Conservation (phyloP, 1,284 basidiomycete species). For the Microbotryum violaceum region DNA sequence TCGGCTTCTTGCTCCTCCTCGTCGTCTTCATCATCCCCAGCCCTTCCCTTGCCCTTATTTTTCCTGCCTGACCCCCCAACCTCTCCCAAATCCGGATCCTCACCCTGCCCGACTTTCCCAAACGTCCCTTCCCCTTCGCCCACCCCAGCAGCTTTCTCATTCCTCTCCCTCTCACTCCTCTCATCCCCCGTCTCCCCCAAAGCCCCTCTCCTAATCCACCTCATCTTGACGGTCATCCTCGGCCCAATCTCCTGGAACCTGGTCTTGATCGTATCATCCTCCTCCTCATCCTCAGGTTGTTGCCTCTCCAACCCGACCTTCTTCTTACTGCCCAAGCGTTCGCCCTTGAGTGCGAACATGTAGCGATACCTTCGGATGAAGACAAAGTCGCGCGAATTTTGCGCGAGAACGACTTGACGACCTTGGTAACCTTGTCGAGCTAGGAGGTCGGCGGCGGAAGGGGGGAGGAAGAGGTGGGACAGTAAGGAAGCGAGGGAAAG, state of each 20-base stretch:
- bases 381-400: slow-evolving; percentile 96
- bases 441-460: slow-evolving; percentile 74
- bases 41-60: background rate
- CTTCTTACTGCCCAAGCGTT: slow-evolving; percentile 28
- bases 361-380: slow-evolving; percentile 70
- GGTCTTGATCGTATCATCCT: slow-evolving; percentile 53
- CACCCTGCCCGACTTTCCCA: slow-evolving; percentile 10
- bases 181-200: slow-evolving; percentile 32
- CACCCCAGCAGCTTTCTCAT: slow-evolving; percentile 14
- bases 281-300: slow-evolving; percentile 15
- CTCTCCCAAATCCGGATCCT: slow-evolving; percentile 1
- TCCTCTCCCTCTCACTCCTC: slow-evolving; percentile 15
- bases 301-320: slow-evolving; percentile 18
- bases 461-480: slow-evolving; percentile 87
- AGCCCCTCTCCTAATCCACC: slow-evolving; percentile 72
- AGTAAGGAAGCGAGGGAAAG: slow-evolving; percentile 89
- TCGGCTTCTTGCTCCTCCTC: slow-evolving; percentile 22
- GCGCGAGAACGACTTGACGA: slow-evolving; percentile 91
- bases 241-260: slow-evolving; percentile 96
- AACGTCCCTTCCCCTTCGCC: slow-evolving; percentile 11
- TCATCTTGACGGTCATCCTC: slow-evolving; percentile 88
- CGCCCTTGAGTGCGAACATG: slow-evolving; percentile 34
- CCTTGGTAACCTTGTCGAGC: slow-evolving; percentile 46
- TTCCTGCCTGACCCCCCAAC: background rate
- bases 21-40: slow-evolving; percentile 8